Base-by-base conservation (phyloP, 352 stramenopile species). In the Globisporangium paddicum region DNA sequence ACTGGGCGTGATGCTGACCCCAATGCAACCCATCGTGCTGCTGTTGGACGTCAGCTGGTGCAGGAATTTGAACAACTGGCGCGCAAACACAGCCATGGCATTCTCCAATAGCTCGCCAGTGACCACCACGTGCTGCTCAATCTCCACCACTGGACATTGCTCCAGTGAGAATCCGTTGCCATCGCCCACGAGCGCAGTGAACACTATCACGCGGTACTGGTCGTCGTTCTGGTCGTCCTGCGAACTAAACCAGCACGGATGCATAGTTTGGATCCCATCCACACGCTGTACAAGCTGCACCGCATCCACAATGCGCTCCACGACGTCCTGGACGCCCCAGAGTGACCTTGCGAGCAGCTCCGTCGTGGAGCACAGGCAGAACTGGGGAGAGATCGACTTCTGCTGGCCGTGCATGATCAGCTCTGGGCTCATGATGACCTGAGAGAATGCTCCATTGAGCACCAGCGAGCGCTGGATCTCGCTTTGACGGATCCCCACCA, bases 11-110 rank as follows among this genome's bases (percentile, higher is more conserved):
- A 73, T 63, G 19, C 6, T 47, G 19, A 78, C 64, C 37, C 66
- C 55, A 49, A 46, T 26, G 30, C 57, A 58, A 5, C 54, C 11
- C 37, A 77, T 38, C 19, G 19, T 19, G 14, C 30, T 35, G 9
- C 14, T 35, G 25, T 14, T 30, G 28, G 50, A 19, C 3, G 55
- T 60, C 18, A 63, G 30, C 16, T 84, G 70, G 18, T 79, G 64
- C 40, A 87, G 58, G 55, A 58, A 55, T 28, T 75, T 79, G 40
- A 78, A 48, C 37, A 83, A 58, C 28, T 82, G 77, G 10, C 75
- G 66, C 9, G 72, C 77, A 50, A 85, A 87, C 16, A 79, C 68
- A 28, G 52, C 55, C 72, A 87, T 84, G 23, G 68, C 59, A 13
- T 62, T 69, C 55, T 87, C 77, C 38, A 85, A 50, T 28, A 75